phyloP scores from a whole-genome alignment of 805 yeast species.

The Nakazawaea wyomingensis region DNA sequence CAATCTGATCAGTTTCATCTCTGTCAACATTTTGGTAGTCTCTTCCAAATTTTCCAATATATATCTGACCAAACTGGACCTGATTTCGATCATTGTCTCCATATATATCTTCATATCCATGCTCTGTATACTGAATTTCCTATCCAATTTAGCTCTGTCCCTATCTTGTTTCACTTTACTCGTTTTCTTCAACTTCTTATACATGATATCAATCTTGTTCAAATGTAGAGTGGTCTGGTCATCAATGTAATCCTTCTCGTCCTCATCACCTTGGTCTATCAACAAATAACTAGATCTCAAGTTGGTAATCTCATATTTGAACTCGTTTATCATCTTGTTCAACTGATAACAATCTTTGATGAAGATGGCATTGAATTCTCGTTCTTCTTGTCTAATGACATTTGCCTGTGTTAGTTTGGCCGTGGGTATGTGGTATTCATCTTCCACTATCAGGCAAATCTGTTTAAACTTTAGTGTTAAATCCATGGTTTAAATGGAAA shows the following conservation, averaged over 20 bases:
- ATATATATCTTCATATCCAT: constrained; percentile 17
- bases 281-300: constrained; percentile 26
- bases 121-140: constrained; percentile 7
- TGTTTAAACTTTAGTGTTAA: constrained; percentile 43
- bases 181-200: constrained; percentile 44
- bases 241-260: constrained; percentile 51
- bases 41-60: constrained; percentile 38
- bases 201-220: constrained; percentile 46
- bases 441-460: constrained; percentile 39
- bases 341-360: constrained; percentile 7
- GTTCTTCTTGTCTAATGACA: constrained; percentile 1
- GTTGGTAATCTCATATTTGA: constrained; percentile 15
- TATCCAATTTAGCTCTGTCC: constrained; percentile 13
- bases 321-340: constrained; percentile 1
- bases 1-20: constrained; percentile 44
- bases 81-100: constrained; percentile 27
- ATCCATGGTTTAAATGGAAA: no score
- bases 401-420: constrained; percentile 8
- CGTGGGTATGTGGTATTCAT: constrained; percentile 20
- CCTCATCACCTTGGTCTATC: constrained; percentile 23
- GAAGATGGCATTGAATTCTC: constrained; percentile 7
- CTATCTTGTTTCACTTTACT: constrained; percentile 39
- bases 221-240: constrained; percentile 47
- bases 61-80: constrained; percentile 45
- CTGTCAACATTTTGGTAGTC: constrained; percentile 40